Base-by-base conservation (phyloP, 331 rosid genomes). In the Quercus tomentella region DNA sequence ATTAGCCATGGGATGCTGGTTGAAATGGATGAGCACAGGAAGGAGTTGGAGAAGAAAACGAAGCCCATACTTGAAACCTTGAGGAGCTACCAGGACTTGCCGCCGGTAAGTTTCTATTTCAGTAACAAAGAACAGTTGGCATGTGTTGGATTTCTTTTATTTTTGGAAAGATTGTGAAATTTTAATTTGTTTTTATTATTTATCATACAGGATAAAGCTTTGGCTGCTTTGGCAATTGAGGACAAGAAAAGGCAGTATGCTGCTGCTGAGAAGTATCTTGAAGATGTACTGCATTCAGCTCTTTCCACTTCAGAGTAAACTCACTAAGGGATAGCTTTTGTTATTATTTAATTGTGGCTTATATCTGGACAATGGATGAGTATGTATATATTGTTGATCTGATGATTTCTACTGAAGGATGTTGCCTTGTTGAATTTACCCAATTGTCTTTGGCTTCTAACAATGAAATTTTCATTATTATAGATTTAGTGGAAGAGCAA, bases 161-260 rank as follows among this genome's bases (percentile, higher is more conserved):
- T 72, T 80, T 7, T 26, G 77, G 18, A 49, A 37, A 56, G 21
- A 55, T 43, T 22, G 0, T 49, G 23, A 21, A 18, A 26, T 76
- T 15, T 20, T 61, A 30, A 78, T 55, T 80, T 77, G 11, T 87
- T 61, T 76, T 26, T 22, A 12, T 67, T 37, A 70, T 43, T 68
- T 74, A 4, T 85, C 76, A 7, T 83, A 37, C 92, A 91, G 99
- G 98, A 95, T 76, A 95, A 93, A 87, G 98, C 99, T 66, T 82
- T 93, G 89, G 99, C 99, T 79, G 97, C 97, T 78, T 86, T 95
- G 35, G 98, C 99, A 68, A 95, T 95, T 56, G 99, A 95, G 92
- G 97, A 93, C 80, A 95, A 93, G 92, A 95, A 95, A 84, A 85
- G 92, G 82, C 98, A 93, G 80, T 93, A 82, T 74, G 93, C 92